Conservation (phyloP, 108 stramenopile genomes). For the Licmophora abbreviata region DNA sequence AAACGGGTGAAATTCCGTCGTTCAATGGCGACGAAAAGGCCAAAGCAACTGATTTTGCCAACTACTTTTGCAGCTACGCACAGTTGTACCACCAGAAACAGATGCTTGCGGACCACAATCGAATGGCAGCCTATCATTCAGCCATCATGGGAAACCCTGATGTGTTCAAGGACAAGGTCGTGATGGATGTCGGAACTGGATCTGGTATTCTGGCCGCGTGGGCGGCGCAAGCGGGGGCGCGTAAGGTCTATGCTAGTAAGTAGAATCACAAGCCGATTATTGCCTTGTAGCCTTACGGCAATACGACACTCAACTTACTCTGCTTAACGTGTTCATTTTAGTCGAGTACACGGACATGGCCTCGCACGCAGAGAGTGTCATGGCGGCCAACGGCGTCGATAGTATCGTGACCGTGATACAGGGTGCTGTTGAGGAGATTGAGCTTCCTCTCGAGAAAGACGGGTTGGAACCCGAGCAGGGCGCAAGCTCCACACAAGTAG, state of each 20-base stretch:
- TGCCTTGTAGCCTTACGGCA: not conserved
- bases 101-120: constrained; percentile 96
- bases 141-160: constrained; percentile 92
- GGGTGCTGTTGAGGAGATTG: constrained; percentile 82
- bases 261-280: no score
- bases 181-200: constrained; percentile 98
- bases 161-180: constrained; percentile 93
- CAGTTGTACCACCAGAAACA: constrained; percentile 98
- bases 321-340: no score
- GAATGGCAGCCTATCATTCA: constrained; percentile 96
- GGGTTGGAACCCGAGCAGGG: constrained; percentile 39
- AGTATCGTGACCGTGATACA: constrained; percentile 96
- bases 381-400: constrained; percentile 84
- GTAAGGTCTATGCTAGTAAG: constrained; percentile 79
- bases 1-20: constrained; percentile 69
- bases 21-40: constrained; percentile 75
- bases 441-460: constrained; percentile 70
- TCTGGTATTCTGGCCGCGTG: constrained; percentile 95
- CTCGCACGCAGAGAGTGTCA: constrained; percentile 84
- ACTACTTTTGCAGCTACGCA: constrained; percentile 93
- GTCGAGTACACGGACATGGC: constrained; percentile 98
- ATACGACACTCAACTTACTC: constrained; percentile 3
- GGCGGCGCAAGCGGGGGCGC: constrained; percentile 96
- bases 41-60: constrained; percentile 89
- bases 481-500: constrained; percentile 44